Conservation (phyloP, 2,329 filamentous ascomycete species). For the Penicillium occitanis region DNA sequence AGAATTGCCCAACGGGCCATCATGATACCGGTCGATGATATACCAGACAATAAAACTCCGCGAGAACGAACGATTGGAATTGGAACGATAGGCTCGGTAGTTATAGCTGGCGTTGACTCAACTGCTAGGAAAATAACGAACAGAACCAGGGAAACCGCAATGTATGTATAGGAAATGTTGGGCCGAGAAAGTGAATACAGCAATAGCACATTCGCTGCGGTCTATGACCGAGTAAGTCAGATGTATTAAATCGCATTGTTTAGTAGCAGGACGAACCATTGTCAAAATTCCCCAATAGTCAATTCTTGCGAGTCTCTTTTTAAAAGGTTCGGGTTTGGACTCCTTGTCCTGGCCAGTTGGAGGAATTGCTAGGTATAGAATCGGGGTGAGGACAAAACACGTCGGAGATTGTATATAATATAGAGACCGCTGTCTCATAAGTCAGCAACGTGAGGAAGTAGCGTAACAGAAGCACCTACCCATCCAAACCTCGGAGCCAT, state of each 20-base stretch:
- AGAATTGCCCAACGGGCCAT: slow-evolving; percentile 75
- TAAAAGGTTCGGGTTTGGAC: slow-evolving; percentile 37
- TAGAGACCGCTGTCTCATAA: slow-evolving; percentile 59
- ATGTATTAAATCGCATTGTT: not conserved
- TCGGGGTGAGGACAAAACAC: slow-evolving; percentile 59
- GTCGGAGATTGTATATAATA: slow-evolving; percentile 72
- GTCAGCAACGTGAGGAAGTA: not conserved
- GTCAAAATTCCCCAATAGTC: slow-evolving; percentile 72
- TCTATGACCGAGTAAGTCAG: slow-evolving; percentile 41
- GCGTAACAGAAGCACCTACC: slow-evolving; percentile 50
- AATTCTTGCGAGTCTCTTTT: slow-evolving; percentile 55
- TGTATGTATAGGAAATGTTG: slow-evolving; percentile 58
- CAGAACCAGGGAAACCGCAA: slow-evolving; percentile 59
- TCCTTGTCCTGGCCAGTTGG: slow-evolving; percentile 34
- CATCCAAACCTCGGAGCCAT: slow-evolving; percentile 66
- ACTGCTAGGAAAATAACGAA: slow-evolving; percentile 61
- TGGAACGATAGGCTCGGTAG: slow-evolving; percentile 70
- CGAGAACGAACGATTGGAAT: slow-evolving; percentile 67
- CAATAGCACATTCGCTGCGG: slow-evolving; percentile 66
- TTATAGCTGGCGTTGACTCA: slow-evolving; percentile 60
- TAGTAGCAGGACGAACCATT: slow-evolving; percentile 51
- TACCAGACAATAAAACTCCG: slow-evolving; percentile 69
- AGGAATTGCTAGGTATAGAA: slow-evolving; percentile 67
- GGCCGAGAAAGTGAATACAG: slow-evolving; percentile 68
- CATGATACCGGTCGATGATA: slow-evolving; percentile 76